phyloP scores from a whole-genome alignment of 805 yeast genomes.

The Wickerhamomyces chambardii region DNA sequence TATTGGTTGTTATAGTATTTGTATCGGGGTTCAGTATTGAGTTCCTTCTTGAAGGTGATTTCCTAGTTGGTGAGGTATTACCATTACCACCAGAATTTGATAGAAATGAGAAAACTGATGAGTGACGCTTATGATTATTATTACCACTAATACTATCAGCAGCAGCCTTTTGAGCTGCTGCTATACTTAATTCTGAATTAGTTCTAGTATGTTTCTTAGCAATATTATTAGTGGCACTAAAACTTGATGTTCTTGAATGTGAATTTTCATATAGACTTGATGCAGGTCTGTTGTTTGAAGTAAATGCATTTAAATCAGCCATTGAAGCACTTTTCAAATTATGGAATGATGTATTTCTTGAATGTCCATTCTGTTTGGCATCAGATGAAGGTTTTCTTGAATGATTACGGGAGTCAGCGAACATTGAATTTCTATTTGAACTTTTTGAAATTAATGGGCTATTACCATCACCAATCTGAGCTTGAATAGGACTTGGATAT shows the following conservation, averaged over 20 bases:
- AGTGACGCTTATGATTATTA: conserved; percentile 46
- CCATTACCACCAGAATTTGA: conserved; percentile 8
- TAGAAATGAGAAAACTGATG: conserved; percentile 48
- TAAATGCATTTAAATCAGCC: conserved; percentile 26
- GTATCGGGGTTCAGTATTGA: background rate
- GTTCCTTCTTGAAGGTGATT: background rate
- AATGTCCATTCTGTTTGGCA: conserved; percentile 7
- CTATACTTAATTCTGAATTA: conserved; percentile 29
- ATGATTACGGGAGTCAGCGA: conserved; percentile 4
- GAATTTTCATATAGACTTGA: conserved; percentile 37
- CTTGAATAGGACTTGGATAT: conserved; percentile 31
- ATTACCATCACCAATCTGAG: conserved; percentile 1
- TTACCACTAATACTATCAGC: too few species aligned
- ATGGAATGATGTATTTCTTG: conserved; percentile 10
- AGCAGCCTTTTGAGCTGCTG: conserved; percentile 3
- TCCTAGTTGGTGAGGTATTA: conserved; percentile 8
- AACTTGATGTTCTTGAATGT: conserved; percentile 24
- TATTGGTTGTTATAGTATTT: too few species aligned
- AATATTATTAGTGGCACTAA: conserved; percentile 7
- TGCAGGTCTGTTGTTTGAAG: conserved; percentile 27
- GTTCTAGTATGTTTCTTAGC: conserved; percentile 29
- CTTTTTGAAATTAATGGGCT: conserved; percentile 1
- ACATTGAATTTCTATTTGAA: conserved; percentile 1
- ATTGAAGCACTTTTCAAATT: conserved; percentile 12
- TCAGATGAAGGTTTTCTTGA: conserved; percentile 20